These are phyloP conservation scores for Sporothrix inflata DNA, from an alignment of 2,329 filamentous ascomycete species.

Conservation along the genomic window DNA sequence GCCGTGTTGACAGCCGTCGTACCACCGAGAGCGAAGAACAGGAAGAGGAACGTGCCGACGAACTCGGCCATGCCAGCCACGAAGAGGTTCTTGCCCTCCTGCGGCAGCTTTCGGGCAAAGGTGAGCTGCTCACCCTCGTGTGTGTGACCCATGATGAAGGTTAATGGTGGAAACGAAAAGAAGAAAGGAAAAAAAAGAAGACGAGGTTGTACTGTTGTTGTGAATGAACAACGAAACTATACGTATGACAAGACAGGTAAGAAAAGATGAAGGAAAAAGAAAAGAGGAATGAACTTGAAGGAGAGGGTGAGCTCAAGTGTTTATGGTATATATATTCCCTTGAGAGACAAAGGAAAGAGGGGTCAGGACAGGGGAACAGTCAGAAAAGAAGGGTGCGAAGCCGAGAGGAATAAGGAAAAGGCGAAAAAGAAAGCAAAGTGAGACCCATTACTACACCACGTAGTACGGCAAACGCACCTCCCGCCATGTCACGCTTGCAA, in stretches of 20 bases:
- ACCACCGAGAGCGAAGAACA: constrained; percentile 45
- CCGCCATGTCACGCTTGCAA: no score
- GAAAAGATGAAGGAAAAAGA: not conserved
- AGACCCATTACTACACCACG: not conserved
- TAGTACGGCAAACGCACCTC: not conserved
- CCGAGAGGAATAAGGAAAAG: not conserved
- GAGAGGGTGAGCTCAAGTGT: not conserved
- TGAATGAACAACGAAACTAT: not conserved
- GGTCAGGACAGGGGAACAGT: not conserved
- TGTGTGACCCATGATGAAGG: constrained; percentile 18
- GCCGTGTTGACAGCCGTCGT: constrained; percentile 38
- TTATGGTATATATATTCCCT: constrained; percentile 7
- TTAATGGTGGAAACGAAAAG: not conserved
- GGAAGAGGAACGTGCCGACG: constrained; percentile 57
- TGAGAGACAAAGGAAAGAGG: not conserved
- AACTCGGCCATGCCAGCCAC: constrained; percentile 55
- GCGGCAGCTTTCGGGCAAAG: constrained; percentile 31
- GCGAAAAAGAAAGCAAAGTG: not conserved
- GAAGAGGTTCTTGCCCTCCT: constrained; percentile 40
- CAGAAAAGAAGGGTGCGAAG: not conserved
- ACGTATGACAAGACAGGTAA: not conserved
- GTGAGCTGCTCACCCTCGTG: constrained; percentile 12
- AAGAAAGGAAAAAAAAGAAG: not conserved
- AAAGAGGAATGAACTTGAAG: not conserved
- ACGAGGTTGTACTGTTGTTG: not conserved